Conservation (phyloP, 2,329 filamentous ascomycete genomes). For the Dryadomyces quercus-mongolicae region DNA sequence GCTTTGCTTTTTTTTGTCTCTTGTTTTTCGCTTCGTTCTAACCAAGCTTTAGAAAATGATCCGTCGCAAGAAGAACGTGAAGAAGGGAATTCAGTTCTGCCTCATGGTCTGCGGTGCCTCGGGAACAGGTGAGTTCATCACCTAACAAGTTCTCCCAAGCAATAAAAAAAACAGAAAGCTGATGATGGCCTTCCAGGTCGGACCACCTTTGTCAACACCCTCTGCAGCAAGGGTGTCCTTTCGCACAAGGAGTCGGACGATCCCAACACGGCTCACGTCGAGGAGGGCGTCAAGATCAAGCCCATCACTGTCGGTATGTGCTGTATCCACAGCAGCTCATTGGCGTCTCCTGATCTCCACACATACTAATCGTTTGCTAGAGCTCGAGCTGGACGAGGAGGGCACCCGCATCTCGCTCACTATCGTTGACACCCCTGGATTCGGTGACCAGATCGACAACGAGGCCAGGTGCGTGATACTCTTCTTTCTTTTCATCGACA, state of each 20-base stretch:
- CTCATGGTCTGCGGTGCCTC: slow-evolving; percentile 99
- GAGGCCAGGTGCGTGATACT: slow-evolving; percentile 63
- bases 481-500: slow-evolving; percentile 4
- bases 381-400: slow-evolving; percentile 94
- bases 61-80: slow-evolving; percentile 99
- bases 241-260: slow-evolving; percentile 89
- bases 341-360: too few relatives aligned
- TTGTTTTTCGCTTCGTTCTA: slow-evolving; percentile 9
- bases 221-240: slow-evolving; percentile 90
- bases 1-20: not conserved
- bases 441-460: slow-evolving; percentile 98
- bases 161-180: not conserved
- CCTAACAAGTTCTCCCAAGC: not conserved
- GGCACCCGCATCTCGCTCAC: slow-evolving; percentile 96
- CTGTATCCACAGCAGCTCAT: not conserved
- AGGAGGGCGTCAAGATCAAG: slow-evolving; percentile 98
- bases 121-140: slow-evolving; percentile 64
- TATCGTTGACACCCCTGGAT: slow-evolving; percentile 96
- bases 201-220: slow-evolving; percentile 98
- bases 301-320: slow-evolving; percentile 79
- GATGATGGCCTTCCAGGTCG: slow-evolving; percentile 48
- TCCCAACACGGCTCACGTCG: slow-evolving; percentile 73
- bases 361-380: slow-evolving; percentile 28
- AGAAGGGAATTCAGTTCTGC: slow-evolving; percentile 99
- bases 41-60: slow-evolving; percentile 68